Evolutionary conservation across 2,329 filamentous ascomycete species (phyloP).

Genomic region (Fusarium tricinctum): DNA sequence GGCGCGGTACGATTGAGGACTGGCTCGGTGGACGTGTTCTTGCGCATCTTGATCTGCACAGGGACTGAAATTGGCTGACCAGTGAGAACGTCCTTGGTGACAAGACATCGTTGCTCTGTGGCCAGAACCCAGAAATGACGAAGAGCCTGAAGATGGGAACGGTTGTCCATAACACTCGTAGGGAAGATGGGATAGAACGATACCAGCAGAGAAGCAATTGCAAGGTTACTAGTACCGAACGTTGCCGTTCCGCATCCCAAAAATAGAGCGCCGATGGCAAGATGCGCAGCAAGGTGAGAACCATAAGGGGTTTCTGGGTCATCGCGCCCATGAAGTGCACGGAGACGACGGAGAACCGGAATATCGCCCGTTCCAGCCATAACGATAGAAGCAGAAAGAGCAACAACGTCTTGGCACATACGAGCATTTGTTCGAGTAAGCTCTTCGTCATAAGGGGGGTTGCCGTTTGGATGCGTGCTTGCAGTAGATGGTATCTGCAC

Average conservation of each 20-base stretch:
- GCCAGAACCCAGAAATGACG: slow-evolving; percentile 97
- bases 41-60: slow-evolving; percentile 73
- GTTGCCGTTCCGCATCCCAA: slow-evolving; percentile 93
- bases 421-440: slow-evolving; percentile 85
- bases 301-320: slow-evolving; percentile 90
- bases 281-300: slow-evolving; percentile 91
- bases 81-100: slow-evolving; percentile 88
- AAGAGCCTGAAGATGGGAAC: slow-evolving; percentile 94
- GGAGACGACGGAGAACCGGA: slow-evolving; percentile 83
- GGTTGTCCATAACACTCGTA: slow-evolving; percentile 89
- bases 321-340: slow-evolving; percentile 88
- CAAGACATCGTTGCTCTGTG: slow-evolving; percentile 87
- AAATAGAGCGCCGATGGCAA: slow-evolving; percentile 92
- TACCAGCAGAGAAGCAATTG: slow-evolving; percentile 86
- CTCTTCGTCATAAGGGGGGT: slow-evolving; percentile 81
- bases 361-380: slow-evolving; percentile 98
- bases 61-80: slow-evolving; percentile 82
- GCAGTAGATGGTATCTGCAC: slow-evolving; percentile 67
- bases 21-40: slow-evolving; percentile 56
- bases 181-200: slow-evolving; percentile 97
- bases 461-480: slow-evolving; percentile 49
- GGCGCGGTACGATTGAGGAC: slow-evolving; percentile 65
- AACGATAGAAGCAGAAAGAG: slow-evolving; percentile 84
- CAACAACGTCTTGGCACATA: slow-evolving; percentile 91
- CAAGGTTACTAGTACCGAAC: slow-evolving; percentile 88